phyloP scores from a whole-genome alignment of 176 grass and related monocot species.

The Juncus inflexus region DNA sequence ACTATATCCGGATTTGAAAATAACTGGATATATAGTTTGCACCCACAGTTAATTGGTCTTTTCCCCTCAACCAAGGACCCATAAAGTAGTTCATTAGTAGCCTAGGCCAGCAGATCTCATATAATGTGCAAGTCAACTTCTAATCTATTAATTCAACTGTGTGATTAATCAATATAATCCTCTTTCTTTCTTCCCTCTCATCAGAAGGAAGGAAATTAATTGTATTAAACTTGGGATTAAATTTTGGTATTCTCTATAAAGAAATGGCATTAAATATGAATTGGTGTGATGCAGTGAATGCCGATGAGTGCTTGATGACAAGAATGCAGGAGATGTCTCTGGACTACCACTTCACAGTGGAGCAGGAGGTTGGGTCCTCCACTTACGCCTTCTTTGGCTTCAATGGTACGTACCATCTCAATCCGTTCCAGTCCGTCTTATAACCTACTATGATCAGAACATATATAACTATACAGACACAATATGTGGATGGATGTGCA shows the following conservation, averaged over 20 bases:
- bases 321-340: conserved; percentile 85
- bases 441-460: background rate
- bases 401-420: conserved; percentile 39
- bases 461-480: too few species aligned
- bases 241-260: background rate
- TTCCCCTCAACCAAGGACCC: too few species aligned
- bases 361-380: conserved; percentile 65
- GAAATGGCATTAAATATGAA: conserved; percentile 11
- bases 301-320: conserved; percentile 75
- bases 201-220: background rate
- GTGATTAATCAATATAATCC: too few species aligned
- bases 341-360: conserved; percentile 74
- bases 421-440: background rate
- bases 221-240: background rate
- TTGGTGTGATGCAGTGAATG: conserved; percentile 41
- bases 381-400: conserved; percentile 59
- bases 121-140: too few species aligned
- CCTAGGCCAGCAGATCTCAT: too few species aligned
- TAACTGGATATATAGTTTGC: background rate
- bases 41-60: too few species aligned
- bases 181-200: too few species aligned
- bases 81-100: too few species aligned
- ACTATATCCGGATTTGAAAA: background rate
- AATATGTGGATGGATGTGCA: conserved; percentile 10
- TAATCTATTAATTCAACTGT: too few species aligned